Evolutionary conservation across 306 rosid species (phyloP).

Genomic region (Cucurbita argyrosperma): DNA sequence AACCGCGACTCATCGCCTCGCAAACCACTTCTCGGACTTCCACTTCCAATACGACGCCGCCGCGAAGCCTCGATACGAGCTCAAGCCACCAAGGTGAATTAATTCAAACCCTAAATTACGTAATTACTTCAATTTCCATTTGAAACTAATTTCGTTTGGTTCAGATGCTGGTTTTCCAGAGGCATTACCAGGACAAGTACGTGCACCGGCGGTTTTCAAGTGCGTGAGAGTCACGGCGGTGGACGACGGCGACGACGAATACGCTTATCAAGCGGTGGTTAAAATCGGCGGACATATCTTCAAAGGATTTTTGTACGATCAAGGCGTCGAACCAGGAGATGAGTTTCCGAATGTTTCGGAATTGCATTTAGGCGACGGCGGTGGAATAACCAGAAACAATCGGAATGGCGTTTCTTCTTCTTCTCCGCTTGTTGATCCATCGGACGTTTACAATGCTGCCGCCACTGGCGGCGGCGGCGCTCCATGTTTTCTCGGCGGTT

Average conservation of each 20-base stretch:
- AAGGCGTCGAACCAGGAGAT: constrained; percentile 49
- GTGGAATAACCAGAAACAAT: neutral
- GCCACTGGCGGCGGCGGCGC: constrained; percentile 16
- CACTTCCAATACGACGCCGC: constrained; percentile 87
- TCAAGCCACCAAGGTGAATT: constrained; percentile 76
- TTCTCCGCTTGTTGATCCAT: constrained; percentile 53
- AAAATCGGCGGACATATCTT: constrained; percentile 82
- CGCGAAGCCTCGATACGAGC: constrained; percentile 82
- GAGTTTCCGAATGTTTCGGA: constrained; percentile 57
- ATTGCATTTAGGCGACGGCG: constrained; percentile 59
- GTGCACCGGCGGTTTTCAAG: constrained; percentile 82
- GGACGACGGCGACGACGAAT: constrained; percentile 73
- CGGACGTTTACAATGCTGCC: constrained; percentile 41
- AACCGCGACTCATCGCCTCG: constrained; percentile 60
- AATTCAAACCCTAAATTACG: no score
- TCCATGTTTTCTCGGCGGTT: constrained; percentile 42
- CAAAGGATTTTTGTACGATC: constrained; percentile 76
- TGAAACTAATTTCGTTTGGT: constrained; percentile 15
- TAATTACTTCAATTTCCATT: no score
- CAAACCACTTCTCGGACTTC: constrained; percentile 82
- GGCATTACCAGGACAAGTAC: constrained; percentile 62
- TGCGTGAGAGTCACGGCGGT: constrained; percentile 80
- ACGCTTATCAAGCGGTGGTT: constrained; percentile 75
- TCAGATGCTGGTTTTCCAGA: constrained; percentile 58
- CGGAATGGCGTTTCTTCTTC: constrained; percentile 40